Evolutionary conservation across 2,329 filamentous ascomycete genomes (phyloP), one percentile per base, ranked within the genome.

Genomic region (Ophioceras dolichostomum): DNA sequence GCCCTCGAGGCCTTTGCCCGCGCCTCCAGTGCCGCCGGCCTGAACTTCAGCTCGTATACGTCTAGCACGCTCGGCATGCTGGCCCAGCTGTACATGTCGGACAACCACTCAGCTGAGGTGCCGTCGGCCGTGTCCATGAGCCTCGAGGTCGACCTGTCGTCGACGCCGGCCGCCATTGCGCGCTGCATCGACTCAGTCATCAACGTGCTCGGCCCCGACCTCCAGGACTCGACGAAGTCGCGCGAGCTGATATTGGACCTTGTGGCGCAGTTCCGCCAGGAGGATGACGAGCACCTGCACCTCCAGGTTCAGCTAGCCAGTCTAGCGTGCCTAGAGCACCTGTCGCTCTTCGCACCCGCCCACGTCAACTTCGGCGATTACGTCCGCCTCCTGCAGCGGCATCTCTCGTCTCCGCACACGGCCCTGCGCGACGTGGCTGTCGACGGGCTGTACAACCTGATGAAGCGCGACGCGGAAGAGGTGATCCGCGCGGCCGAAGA

Each of bases 131-230:
- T 86, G 7, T 87, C 84, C 1, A 95, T 91, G 50, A 96, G 94
- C 53, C 72, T 94, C 26, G 88, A 95, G 57, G 68, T 93, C 48
- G 85, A 91, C 39, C 68, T 88, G 18, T 79, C 85, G 5, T 89
- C 89, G 0, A 76, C 82, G 1, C 36, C 36, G 4, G 79, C 86
- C 16, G 83, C 87, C 1, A 79, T 96, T 43, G 82, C 84, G 22
- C 79, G 86, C 48, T 94, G 86, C 47, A 79, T 95, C 21, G 88
- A 96, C 57, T 91, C 88, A n/a, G 69, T 94, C 18, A 87, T 98
- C 61, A 96, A 96, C 48, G 91, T 98, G 9, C 70, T 98, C 10
- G 91, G 91, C 0, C 91, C 91, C 1, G 93, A 98, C 58, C 64
- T 98, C 17, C 91, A 96, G 57, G 91, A 96, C 50, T 77, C 91